Evolutionary conservation across 169 alveolate genomes (phyloP), one percentile per base, ranked within the genome.

Genomic region (Cryptosporidium ryanae): DNA sequence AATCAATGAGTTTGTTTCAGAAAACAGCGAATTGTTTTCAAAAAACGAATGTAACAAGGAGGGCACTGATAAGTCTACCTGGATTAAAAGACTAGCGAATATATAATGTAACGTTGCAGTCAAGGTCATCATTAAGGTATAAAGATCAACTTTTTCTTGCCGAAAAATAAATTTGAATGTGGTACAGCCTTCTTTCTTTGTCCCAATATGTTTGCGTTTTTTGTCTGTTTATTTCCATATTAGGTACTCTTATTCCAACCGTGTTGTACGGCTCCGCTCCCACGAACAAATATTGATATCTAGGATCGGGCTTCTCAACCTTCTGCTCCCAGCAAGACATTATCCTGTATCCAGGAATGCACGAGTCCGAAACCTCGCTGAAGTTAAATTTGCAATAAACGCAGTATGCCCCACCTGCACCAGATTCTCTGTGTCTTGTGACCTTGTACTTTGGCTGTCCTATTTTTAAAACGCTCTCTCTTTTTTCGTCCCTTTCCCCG

Each of bases 211-310:
- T 96, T 49, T 96, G 98, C 32, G 93, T 94, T 27, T 91, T 89
- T 68, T 91, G 91, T 67, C 92, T 94, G 84, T 95, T 97, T 12
- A 98, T 84, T 66, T 95, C 98, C 84, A 90, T 66, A 90, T 96
- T 98, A 8, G 99, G 99, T 15, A 97, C 95, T 91, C 96, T 98
- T 82, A 98, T 96, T n/a, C 97, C 99, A 32, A 98, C 93, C 50
- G 98, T 97, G 89, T 98, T 99, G 93, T 98, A 98, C 1, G 99
- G 99, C 82, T 97, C 98, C 10, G 99, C 99, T 15, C 99, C 99
- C 90, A 98, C 96, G 4, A 98, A 94, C 29, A 98, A 93, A 91
- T 96, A 98, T 84, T 98, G 98, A 84, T 96, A 97, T 82, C 96
- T 96, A 64, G 97, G 96, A 84, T 97, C 98, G 34, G 98, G 98